Base-by-base conservation (phyloP, 2,329 filamentous ascomycete species). In the Raffaelea ambrosiae region DNA sequence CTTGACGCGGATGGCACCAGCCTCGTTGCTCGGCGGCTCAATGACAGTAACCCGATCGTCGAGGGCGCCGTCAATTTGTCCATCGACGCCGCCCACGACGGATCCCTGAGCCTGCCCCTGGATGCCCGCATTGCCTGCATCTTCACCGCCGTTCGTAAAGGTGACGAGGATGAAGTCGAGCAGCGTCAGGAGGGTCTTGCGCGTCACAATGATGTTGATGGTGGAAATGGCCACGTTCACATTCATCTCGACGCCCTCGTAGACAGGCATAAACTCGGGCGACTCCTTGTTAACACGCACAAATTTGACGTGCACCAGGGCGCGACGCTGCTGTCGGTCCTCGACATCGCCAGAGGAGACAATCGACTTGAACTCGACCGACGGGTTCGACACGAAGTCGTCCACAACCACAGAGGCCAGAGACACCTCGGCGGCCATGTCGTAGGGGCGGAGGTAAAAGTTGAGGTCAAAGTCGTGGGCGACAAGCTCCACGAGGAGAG, bases 351-450 rank as follows among this genome's bases (percentile, higher is more conserved):
- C 79, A 1, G 93, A 96, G 0, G 90, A 95, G n/a, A 99, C 81
- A 44, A 99, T 94, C 22, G 91, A 91, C 66, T 93, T 95, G 72
- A 99, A 98, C 59, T 97, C 91, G 8, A 85, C 84, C 0, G 87
- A 71, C 0, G 89, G 83, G 47, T 91, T 85, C 54, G 93, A 91
- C 9, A 99, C 91, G 60, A 97, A 90, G 61, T 99, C 93, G 59
- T 97, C 91, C 3, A 98, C 81, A 1, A 84, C 88, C 18, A 98
- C 72, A 2, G 88, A 90, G 14, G 86, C 86, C 10, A 99, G 75
- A 0, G 88, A 83, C 22, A 98, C 87, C 58, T 96, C 87, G 1
- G 93, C 91, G 22, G 84, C 86, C 83, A 98, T 93, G 61, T 98
- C 91, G 57, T 85, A 96, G 0, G 87, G 83, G 21, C 91, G 77